Evolutionary conservation across 306 rosid species (phyloP).

Genomic region (Ziziphus jujuba): DNA sequence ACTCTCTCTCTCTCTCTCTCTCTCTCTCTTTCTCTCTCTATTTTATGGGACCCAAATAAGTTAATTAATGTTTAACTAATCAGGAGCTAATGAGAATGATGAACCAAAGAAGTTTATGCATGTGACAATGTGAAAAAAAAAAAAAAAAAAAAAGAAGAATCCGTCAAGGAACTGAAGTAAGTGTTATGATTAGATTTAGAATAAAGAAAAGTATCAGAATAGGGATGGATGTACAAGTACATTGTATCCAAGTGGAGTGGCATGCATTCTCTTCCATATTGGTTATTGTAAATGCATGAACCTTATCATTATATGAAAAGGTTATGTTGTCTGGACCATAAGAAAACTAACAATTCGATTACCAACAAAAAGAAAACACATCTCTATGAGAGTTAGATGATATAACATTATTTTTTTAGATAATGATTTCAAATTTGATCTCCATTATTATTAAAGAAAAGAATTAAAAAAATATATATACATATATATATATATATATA

Average conservation of each 20-base stretch:
- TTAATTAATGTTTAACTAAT: conserved; percentile 33
- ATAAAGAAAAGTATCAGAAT: conserved; percentile 2
- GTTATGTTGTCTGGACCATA: conserved; percentile 1
- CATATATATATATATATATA: too few relatives aligned
- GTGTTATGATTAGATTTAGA: conserved; percentile 3
- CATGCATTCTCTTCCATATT: not conserved
- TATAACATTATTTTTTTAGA: too few relatives aligned
- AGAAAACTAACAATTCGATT: conserved; percentile 3
- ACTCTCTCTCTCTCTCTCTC: conserved; percentile 23
- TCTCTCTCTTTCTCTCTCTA: conserved; percentile 24
- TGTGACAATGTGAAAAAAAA: conserved; percentile 43
- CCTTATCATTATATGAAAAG: conserved; percentile 12
- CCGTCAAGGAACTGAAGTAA: not conserved
- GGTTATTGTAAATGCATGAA: conserved; percentile 20
- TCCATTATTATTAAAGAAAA: too few relatives aligned
- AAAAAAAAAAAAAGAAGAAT: conserved; percentile 16
- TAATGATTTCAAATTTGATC: too few relatives aligned
- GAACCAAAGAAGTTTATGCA: conserved; percentile 42
- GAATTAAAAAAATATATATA: too few relatives aligned
- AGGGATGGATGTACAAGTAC: not conserved
- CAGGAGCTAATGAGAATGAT: conserved; percentile 33
- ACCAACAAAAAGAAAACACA: too few relatives aligned
- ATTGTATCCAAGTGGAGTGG: conserved; percentile 6
- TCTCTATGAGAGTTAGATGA: too few relatives aligned
- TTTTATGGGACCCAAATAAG: conserved; percentile 36